Percentiles rank a stretch among this genome's conserved stretches.
phyloP scores from a whole-genome alignment of 140 eudicot genomes.

The Erigeron philadelphicus region DNA sequence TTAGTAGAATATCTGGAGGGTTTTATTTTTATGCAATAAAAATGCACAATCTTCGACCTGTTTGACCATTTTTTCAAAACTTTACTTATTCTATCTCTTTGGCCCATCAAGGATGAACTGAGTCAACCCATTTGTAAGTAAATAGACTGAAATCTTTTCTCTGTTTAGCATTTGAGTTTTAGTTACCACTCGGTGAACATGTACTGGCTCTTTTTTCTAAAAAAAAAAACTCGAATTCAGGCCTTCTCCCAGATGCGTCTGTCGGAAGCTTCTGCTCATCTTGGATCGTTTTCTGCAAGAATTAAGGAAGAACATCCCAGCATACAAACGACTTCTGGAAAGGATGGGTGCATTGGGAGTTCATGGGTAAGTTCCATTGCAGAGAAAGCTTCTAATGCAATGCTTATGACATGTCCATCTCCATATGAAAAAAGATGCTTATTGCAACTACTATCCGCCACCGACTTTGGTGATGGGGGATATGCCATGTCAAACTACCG shows the following conservation, averaged over 20 bases:
- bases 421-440: slow-evolving; percentile 92
- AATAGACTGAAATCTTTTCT: neutral
- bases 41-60: neutral
- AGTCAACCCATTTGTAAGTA: slow-evolving; percentile 10
- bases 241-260: slow-evolving; percentile 97
- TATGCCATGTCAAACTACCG: slow-evolving; percentile 58
- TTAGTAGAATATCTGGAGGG: neutral
- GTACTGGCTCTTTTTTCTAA: neutral
- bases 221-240: slow-evolving; percentile 34
- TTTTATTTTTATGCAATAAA: slow-evolving; percentile 3
- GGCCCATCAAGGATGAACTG: neutral
- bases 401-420: slow-evolving; percentile 81
- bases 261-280: slow-evolving; percentile 86
- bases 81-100: neutral
- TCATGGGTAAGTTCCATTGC: slow-evolving; percentile 77
- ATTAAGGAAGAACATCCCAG: slow-evolving; percentile 68
- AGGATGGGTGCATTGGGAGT: slow-evolving; percentile 44
- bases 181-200: slow-evolving; percentile 15
- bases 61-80: neutral
- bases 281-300: slow-evolving; percentile 77
- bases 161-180: neutral
- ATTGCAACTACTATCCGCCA: slow-evolving; percentile 66
- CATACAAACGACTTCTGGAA: slow-evolving; percentile 34
- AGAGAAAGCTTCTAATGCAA: slow-evolving; percentile 77
- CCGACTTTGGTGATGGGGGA: slow-evolving; percentile 94